phyloP scores from a whole-genome alignment of 352 stramenopile genomes.

The Pythium brassicae region DNA sequence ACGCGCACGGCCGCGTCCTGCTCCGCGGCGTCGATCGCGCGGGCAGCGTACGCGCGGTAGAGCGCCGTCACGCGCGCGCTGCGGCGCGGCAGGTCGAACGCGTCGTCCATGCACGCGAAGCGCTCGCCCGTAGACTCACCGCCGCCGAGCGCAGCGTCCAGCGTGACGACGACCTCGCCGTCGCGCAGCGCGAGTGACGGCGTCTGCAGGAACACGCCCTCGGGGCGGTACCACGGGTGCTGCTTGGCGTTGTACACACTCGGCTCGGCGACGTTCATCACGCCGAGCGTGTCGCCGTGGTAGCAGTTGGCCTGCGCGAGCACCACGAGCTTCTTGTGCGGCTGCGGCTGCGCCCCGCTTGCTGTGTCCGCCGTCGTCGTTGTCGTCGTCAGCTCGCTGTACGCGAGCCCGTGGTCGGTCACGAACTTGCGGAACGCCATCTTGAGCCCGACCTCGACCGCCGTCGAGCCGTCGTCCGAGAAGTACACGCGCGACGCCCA shows the following conservation, averaged over 20 bases:
- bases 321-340: constrained; percentile 57
- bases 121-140: constrained; percentile 21
- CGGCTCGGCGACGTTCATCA: constrained; percentile 89
- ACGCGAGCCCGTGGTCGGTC: constrained; percentile 61
- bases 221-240: constrained; percentile 88
- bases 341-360: too few species aligned
- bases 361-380: constrained; percentile 3
- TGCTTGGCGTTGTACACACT: constrained; percentile 91
- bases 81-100: constrained; percentile 44
- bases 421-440: constrained; percentile 89
- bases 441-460: constrained; percentile 89
- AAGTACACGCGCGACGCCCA: constrained; percentile 90
- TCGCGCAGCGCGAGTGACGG: constrained; percentile 66
- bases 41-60: constrained; percentile 65
- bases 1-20: constrained; percentile 34
- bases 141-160: constrained; percentile 44
- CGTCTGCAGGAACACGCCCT: constrained; percentile 77
- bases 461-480: constrained; percentile 89
- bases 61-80: constrained; percentile 29
- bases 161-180: constrained; percentile 49
- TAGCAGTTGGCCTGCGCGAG: constrained; percentile 89
- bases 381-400: constrained; percentile 28
- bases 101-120: constrained; percentile 40
- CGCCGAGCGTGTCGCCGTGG: constrained; percentile 89
- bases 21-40: constrained; percentile 41